A percentile compares a stretch with the other conserved stretches of the same genome.
phyloP scores from a whole-genome alignment of 352 stramenopile genomes.

The Globisporangium nodosum region DNA sequence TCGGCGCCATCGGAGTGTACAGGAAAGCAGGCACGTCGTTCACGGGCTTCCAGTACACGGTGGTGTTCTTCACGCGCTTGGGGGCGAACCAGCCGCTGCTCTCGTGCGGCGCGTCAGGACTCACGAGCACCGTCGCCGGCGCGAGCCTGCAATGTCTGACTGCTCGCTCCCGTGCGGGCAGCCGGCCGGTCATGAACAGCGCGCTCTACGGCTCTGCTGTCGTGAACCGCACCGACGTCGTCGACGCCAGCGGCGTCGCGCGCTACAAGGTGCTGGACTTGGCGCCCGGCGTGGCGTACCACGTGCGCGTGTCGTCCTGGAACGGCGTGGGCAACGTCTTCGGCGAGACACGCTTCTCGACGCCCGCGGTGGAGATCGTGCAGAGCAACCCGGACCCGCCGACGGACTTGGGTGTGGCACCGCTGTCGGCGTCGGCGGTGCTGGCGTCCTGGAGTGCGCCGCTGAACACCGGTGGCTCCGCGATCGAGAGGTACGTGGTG shows the following conservation, averaged over 20 bases:
- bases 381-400: constrained; percentile 34
- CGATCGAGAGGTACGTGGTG: constrained; percentile 40
- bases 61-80: constrained; percentile 61
- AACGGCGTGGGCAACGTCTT: constrained; percentile 89
- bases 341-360: constrained; percentile 72
- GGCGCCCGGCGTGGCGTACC: constrained; percentile 49
- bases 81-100: constrained; percentile 52
- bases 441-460: constrained; percentile 49
- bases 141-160: constrained; percentile 32
- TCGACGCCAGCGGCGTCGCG: constrained; percentile 16
- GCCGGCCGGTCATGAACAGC: constrained; percentile 78
- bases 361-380: constrained; percentile 50
- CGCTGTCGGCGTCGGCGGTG: constrained; percentile 27
- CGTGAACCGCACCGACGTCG: constrained; percentile 33
- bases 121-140: constrained; percentile 37
- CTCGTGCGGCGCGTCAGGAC: constrained; percentile 28
- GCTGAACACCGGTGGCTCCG: constrained; percentile 41
- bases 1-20: constrained; percentile 52
- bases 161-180: constrained; percentile 25
- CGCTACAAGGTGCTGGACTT: constrained; percentile 29
- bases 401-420: constrained; percentile 37
- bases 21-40: constrained; percentile 32
- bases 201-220: constrained; percentile 50
- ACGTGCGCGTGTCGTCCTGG: constrained; percentile 90
- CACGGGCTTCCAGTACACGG: constrained; percentile 49